Conservation (phyloP, 176 grass and related monocot genomes). For the Chloris gayana region DNA sequence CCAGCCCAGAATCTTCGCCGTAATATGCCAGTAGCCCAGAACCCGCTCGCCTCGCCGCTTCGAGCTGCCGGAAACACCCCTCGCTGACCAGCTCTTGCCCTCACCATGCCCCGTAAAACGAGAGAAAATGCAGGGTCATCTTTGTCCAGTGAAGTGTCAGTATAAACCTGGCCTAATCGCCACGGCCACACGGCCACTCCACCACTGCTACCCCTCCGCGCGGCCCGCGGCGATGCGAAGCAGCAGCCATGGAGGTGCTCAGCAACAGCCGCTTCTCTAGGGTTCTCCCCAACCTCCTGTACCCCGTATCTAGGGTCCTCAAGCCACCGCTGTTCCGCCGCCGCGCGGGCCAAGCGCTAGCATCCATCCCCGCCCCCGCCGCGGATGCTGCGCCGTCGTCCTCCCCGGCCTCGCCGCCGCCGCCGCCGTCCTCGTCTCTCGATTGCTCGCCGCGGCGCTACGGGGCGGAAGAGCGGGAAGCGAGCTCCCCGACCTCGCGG, state of each 20-base stretch:
- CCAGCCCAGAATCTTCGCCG: constrained; percentile 44
- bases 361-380: constrained; percentile 5
- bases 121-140: not conserved
- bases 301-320: not conserved
- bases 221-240: constrained; percentile 65
- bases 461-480: constrained; percentile 45
- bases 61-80: not conserved
- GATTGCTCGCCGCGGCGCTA: constrained; percentile 42
- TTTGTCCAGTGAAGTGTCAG: not conserved
- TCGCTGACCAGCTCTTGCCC: not conserved
- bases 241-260: constrained; percentile 73
- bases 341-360: constrained; percentile 14
- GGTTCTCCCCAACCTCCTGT: constrained; percentile 37
- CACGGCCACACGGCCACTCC: constrained; percentile 22
- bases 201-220: constrained; percentile 5
- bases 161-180: constrained; percentile 21
- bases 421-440: constrained; percentile 7
- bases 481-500: constrained; percentile 46
- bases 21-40: constrained; percentile 59
- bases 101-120: not conserved
- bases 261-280: constrained; percentile 64
- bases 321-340: not conserved
- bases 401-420: not conserved
- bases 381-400: constrained; percentile 27
- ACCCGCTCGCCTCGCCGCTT: not conserved